Percentiles rank a stretch among this genome's conserved stretches.
Evolutionary conservation across 2,329 filamentous ascomycete genomes (phyloP).

Genomic region (Arachnopeziza araneosa): DNA sequence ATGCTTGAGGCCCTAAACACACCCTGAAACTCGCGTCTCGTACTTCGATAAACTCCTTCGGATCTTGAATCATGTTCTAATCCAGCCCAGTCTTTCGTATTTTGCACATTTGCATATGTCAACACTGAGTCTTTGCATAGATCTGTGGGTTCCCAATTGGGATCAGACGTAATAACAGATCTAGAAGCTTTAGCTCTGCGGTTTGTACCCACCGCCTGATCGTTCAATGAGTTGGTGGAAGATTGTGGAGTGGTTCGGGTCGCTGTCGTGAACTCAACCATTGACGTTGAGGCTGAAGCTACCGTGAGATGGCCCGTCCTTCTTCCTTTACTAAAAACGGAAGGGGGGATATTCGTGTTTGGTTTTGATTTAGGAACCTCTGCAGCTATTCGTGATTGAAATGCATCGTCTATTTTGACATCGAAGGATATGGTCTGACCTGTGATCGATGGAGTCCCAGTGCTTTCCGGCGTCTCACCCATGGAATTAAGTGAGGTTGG

Average conservation of each 20-base stretch:
- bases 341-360: neutral
- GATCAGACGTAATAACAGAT: neutral
- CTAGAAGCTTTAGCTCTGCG: neutral
- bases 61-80: neutral
- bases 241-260: neutral
- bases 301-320: neutral
- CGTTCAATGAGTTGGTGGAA: neutral
- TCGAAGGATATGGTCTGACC: neutral
- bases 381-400: too few species aligned
- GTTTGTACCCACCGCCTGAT: neutral
- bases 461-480: neutral
- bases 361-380: neutral
- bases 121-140: slow-evolving; percentile 5
- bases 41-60: neutral
- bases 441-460: neutral
- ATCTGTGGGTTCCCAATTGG: neutral
- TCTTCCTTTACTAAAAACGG: neutral
- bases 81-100: neutral
- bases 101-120: slow-evolving; percentile 3
- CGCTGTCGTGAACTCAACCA: neutral
- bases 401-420: too few species aligned
- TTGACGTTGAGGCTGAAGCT: neutral
- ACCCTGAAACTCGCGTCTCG: slow-evolving; percentile 7
- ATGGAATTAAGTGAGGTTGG: neutral
- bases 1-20: slow-evolving; percentile 13